Conservation (phyloP, 768 basidiomycete species). For the Pulveroboletus sp. region DNA sequence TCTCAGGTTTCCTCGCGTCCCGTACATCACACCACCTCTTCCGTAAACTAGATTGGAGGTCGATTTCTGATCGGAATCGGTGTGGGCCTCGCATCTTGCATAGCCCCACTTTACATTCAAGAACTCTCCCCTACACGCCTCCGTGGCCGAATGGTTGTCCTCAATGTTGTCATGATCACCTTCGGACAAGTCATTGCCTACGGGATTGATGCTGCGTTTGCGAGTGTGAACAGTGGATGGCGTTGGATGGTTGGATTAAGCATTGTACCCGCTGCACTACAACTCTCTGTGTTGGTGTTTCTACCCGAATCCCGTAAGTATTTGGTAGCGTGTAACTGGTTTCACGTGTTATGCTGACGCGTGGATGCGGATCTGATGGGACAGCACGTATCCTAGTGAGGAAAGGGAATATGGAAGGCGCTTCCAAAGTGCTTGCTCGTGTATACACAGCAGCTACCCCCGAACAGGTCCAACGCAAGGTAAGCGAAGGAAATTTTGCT, state of each 20-base stretch:
- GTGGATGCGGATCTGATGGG: not conserved
- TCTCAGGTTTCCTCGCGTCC: not conserved
- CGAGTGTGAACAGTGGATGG: constrained; percentile 62
- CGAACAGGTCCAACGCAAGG: constrained; percentile 67
- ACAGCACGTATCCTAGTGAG: constrained; percentile 65
- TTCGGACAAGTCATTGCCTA: constrained; percentile 80
- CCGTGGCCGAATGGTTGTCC: constrained; percentile 74
- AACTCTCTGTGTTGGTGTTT: constrained; percentile 57
- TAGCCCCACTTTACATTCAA: constrained; percentile 82
- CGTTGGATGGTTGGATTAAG: constrained; percentile 84
- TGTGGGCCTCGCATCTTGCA: constrained; percentile 73
- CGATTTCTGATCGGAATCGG: constrained; percentile 74
- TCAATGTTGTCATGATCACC: constrained; percentile 83
- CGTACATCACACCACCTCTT: not conserved
- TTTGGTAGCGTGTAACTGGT: not conserved
- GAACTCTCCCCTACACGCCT: constrained; percentile 75
- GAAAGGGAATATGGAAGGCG: constrained; percentile 47
- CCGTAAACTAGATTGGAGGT: constrained; percentile 52
- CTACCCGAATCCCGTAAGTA: constrained; percentile 77
- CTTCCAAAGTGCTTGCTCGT: constrained; percentile 54
- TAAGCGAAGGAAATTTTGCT: constrained; percentile 16
- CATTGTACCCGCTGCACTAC: constrained; percentile 63
- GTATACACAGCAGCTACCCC: constrained; percentile 68
- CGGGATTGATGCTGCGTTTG: constrained; percentile 67
- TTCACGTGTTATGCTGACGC: not conserved